Percentiles rank a stretch among this genome's conserved stretches.
These are phyloP conservation scores for Xylariaceae sp. DNA, from an alignment of 2,329 filamentous ascomycete genomes.

Conservation along the genomic window DNA sequence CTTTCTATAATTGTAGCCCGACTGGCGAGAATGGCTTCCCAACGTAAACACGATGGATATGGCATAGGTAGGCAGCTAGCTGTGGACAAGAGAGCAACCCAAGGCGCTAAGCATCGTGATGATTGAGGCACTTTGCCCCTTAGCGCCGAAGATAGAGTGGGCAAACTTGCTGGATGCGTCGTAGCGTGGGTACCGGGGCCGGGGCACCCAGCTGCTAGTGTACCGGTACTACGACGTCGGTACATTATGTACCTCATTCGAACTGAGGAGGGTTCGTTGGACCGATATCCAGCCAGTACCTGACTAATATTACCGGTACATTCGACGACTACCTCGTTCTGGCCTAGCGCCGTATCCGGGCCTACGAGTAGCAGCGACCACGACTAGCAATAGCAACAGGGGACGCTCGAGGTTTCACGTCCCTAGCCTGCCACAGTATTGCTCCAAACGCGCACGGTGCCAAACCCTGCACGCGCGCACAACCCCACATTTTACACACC, in stretches of 20 bases:
- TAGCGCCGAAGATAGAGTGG: background rate
- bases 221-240: background rate
- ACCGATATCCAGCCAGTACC: conserved; percentile 5
- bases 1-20: too few species aligned
- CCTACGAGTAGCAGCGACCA: background rate
- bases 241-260: background rate
- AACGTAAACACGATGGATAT: background rate
- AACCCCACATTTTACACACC: conserved; percentile 9
- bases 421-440: background rate
- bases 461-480: background rate
- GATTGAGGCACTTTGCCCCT: background rate
- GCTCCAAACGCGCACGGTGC: background rate
- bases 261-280: conserved; percentile 5
- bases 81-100: background rate
- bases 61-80: background rate
- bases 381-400: background rate
- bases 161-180: background rate
- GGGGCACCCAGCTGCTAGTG: background rate
- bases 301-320: conserved; percentile 5
- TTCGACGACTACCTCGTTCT: background rate
- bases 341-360: background rate
- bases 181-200: background rate
- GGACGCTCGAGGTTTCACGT: background rate
- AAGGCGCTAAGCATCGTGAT: background rate
- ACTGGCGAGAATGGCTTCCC: too few species aligned